Percentiles rank a stretch among this genome's conserved stretches.
Conservation (phyloP, 108 stramenopile genomes). For the Nitzschia putrida region DNA sequence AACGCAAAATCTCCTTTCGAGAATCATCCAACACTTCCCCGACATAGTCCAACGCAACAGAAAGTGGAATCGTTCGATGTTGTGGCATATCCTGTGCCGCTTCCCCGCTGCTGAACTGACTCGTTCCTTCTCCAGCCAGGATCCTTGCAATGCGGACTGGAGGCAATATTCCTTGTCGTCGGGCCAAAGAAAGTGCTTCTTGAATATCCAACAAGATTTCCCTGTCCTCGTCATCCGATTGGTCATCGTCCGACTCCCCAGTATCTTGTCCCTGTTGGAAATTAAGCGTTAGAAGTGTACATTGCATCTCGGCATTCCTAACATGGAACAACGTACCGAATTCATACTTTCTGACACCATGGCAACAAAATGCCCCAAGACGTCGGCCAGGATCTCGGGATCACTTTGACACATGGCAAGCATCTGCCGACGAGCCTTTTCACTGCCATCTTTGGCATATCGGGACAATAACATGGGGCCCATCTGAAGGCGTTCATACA, state of each 20-base stretch:
- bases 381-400: slow-evolving; percentile 79
- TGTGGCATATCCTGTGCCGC: slow-evolving; percentile 9
- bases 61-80: slow-evolving; percentile 63
- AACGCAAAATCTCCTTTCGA: slow-evolving; percentile 55
- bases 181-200: slow-evolving; percentile 72
- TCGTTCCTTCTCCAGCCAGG: slow-evolving; percentile 76
- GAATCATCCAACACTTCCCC: slow-evolving; percentile 78
- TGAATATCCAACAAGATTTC: slow-evolving; percentile 80
- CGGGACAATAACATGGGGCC: slow-evolving; percentile 75
- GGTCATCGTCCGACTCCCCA: slow-evolving; percentile 44
- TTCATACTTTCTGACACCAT: slow-evolving; percentile 56
- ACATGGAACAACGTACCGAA: slow-evolving; percentile 20
- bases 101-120: slow-evolving; percentile 58
- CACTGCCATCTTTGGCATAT: slow-evolving; percentile 73
- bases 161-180: slow-evolving; percentile 63
- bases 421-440: slow-evolving; percentile 77
- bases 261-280: slow-evolving; percentile 18
- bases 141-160: slow-evolving; percentile 82
- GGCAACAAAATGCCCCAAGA: slow-evolving; percentile 77
- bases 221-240: slow-evolving; percentile 54
- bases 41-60: slow-evolving; percentile 83
- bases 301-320: not conserved
- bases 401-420: slow-evolving; percentile 82
- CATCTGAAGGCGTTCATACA: slow-evolving; percentile 85
- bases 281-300: not conserved